Evolutionary conservation across 2,329 filamentous ascomycete species (phyloP).

Genomic region (Pseudocercospora eumusae): DNA sequence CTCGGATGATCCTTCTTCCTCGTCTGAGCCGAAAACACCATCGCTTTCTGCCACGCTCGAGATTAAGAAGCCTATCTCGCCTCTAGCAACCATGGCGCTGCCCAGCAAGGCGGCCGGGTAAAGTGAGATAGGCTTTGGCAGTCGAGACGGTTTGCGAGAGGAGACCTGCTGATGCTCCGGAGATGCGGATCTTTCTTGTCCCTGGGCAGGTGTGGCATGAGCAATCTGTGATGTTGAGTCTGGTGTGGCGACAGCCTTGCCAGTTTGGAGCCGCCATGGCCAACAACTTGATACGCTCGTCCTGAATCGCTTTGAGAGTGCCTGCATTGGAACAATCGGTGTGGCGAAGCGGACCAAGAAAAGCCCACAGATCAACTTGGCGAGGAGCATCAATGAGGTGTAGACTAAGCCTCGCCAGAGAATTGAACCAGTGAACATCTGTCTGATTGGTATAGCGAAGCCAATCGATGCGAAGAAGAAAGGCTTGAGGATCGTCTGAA

Average conservation of each 20-base stretch:
- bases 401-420: conserved; percentile 76
- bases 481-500: conserved; percentile 62
- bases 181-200: not conserved
- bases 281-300: not conserved
- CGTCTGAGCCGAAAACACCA: conserved; percentile 47
- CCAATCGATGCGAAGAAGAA: conserved; percentile 77
- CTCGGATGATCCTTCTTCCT: conserved; percentile 41
- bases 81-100: conserved; percentile 71
- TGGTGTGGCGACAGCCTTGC: not conserved
- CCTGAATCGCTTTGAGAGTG: not conserved
- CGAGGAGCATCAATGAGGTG: conserved; percentile 66
- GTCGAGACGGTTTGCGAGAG: conserved; percentile 7
- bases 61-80: conserved; percentile 78
- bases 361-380: conserved; percentile 45
- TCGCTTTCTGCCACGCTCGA: conserved; percentile 64
- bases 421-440: conserved; percentile 64
- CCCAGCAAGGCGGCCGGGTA: conserved; percentile 69
- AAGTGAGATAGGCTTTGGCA: conserved; percentile 59
- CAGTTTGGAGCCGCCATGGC: not conserved
- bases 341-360: conserved; percentile 44
- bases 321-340: conserved; percentile 5
- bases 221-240: not conserved
- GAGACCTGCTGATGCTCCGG: not conserved
- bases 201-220: not conserved
- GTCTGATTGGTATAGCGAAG: conserved; percentile 73